Base-by-base conservation (phyloP, 2,329 filamentous ascomycete species). In the Monilinia fructigena region DNA sequence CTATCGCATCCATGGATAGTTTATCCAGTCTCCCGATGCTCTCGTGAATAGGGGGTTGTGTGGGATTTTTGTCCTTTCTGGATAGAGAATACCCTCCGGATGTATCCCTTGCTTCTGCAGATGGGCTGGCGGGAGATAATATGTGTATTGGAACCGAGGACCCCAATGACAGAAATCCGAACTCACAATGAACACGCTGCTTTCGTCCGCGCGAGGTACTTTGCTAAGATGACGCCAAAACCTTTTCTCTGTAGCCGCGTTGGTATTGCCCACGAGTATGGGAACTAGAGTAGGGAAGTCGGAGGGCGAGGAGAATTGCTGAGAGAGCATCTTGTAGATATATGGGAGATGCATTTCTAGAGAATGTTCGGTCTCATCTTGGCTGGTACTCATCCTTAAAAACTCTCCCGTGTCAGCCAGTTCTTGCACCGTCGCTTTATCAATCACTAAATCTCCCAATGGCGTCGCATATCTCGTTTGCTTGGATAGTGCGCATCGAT, bases 91-190 rank as follows among this genome's bases (percentile, higher is more conserved):
- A 72, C 7, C 76, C 76, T 12, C 59, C 63, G 28, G 54, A 52
- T 23, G 28, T 48, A 7, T 66, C 61, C 52, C 77, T 76, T 50
- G 28, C 42, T 31, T 66, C 58, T 42, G 50, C 31, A 20, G 83
- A 68, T 68, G 85, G 80, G 42, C 87, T 83, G 76, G 83, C 67
- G 68, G 85, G 45, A 87, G 83, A 77, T 97, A 97, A 67, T 89
- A 89, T 38, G 88, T 91, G 77, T 98, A 99, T 65, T 84, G 81
- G 77, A 97, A 99, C 59, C 92, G 84, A 0, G 82, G 73, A 14
- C 95, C 95, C 95, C 95, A 99, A 78, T 99, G 95, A 70, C 94
- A 97, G 77, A 99, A 99, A 77, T 99, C 95, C 0, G 93, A 97
- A 77, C 91, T 95, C 70, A 98, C 85, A 68, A 99, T 85, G 76